Evolutionary conservation across 352 stramenopile species (phyloP), one percentile per base, ranked within the genome.

Genomic region (Phytophthora sojae): DNA sequence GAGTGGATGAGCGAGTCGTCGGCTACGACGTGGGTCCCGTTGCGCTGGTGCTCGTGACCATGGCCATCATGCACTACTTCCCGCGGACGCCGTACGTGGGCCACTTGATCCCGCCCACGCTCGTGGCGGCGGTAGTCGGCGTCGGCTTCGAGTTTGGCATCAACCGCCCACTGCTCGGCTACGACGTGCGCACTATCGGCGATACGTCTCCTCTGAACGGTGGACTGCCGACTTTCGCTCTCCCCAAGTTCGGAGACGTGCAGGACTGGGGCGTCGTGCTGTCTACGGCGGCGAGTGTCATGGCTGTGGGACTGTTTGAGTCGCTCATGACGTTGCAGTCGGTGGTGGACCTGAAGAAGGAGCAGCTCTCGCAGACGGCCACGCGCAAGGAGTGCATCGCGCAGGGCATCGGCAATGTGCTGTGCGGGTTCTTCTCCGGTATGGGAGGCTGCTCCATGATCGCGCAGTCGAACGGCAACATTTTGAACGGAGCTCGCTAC

Each of bases 371-470:
- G 26, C 86, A 81, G 58, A 82, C 57, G 64, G 77, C 79, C 56
- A 81, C 88, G 59, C 82, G 78, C 12, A 83, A 90, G 44, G 92
- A 98, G 77, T 95, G 88, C 49, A 79, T 97, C 44, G 92, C 90
- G 1, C 90, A 97, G 68, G 95, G 95, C 14, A 73, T 97, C 47
- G 96, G 89, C 21, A 99, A 99, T 71, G 62, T 99, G n/a, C 67
- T 98, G 30, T 92, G 82, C 61, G 95, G 95, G 9, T 77, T 98
- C 6, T 98, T 97, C 30, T 91, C 92, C 9, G 93, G 91, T 42
- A 98, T 99, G 85, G 97, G 95, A 60, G 96, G 96, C 30, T 98
- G 95, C 71, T 97, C 94, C 8, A 95, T 98, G 66, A 97, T 99
- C 55, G 97, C 95, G 4, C 97, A 97, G 81, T 97, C 90, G 1